Base-by-base conservation (phyloP, 148 eudicot species). In the Vaccinium myrtillus region DNA sequence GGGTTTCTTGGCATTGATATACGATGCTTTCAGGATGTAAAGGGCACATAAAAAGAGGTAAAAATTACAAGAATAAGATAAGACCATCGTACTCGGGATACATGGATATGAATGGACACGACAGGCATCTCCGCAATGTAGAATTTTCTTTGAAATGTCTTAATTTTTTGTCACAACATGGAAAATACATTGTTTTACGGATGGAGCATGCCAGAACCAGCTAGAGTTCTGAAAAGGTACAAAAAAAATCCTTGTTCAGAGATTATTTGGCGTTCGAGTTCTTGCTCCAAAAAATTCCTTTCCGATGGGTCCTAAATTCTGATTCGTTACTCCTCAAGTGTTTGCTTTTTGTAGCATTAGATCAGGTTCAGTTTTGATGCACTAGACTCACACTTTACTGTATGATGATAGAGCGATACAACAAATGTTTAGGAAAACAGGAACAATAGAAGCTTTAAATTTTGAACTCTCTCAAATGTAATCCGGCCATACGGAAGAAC, bases 21-120 rank as follows among this genome's bases (percentile, higher is more conserved):
- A 76, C 82, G 58, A 82, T 91, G 82, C 79, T 91, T 54, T 86
- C 88, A 11, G 81, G 93, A 5, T 89, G 92, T 8, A 90, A 86
- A 74, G 93, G 89, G 54, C 90, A 89, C 82, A 94, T 86, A 83
- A 86, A 86, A 78, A 89, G 91, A 86, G 88, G 92, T 81, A 96
- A 92, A 88, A 87, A 84, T 71, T 86, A 86, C 63, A 96, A 93
- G 89, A 78, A 82, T 87, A 94, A 89, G 90, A 92, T 88, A 90
- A 88, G 90, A 88, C 39, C 86, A 2, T 82, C 91, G 1, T 67
- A 92, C 82, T 77, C 91, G 1, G 93, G 90, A 15, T 85, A 86
- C 63, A 73, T 86, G 75, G 92, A 92, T 78, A 50, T 56, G 23
- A 88, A 89, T 79, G 93, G 90, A n/a, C 88, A 79, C 46, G 91